Conservation (phyloP, 169 alveolate species). For the Fabrea salina region DNA sequence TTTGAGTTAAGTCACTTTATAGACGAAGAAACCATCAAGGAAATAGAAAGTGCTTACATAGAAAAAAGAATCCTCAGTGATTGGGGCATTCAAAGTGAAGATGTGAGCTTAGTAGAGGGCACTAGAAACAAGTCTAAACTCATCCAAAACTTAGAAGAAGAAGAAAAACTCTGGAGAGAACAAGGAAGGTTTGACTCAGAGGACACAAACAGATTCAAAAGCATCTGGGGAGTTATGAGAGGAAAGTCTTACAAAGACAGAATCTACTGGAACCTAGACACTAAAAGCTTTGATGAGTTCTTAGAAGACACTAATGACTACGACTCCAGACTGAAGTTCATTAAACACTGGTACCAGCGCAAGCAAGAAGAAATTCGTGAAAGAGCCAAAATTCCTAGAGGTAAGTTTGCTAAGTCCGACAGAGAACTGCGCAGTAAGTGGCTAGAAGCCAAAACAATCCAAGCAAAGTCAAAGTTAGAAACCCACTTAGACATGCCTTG, state of each 20-base stretch:
- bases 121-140: neutral
- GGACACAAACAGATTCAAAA: conserved; percentile 25
- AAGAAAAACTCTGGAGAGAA: conserved; percentile 41
- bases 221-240: conserved; percentile 31
- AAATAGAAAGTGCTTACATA: conserved; percentile 33
- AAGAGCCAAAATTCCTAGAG: conserved; percentile 36
- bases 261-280: conserved; percentile 24
- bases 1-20: conserved; percentile 51
- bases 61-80: conserved; percentile 23
- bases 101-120: neutral
- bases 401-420: conserved; percentile 32
- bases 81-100: conserved; percentile 42
- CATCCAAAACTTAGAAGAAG: conserved; percentile 23
- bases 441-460: neutral
- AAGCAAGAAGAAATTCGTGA: conserved; percentile 40
- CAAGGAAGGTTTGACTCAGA: conserved; percentile 37
- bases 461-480: neutral
- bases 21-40: conserved; percentile 41
- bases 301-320: conserved; percentile 21
- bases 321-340: conserved; percentile 35
- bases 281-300: conserved; percentile 26
- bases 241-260: conserved; percentile 32
- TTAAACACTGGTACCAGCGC: conserved; percentile 39
- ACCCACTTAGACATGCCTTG: neutral
- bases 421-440: neutral